Base-by-base conservation (phyloP, 768 basidiomycete species). In the Pisolithus sp. region DNA sequence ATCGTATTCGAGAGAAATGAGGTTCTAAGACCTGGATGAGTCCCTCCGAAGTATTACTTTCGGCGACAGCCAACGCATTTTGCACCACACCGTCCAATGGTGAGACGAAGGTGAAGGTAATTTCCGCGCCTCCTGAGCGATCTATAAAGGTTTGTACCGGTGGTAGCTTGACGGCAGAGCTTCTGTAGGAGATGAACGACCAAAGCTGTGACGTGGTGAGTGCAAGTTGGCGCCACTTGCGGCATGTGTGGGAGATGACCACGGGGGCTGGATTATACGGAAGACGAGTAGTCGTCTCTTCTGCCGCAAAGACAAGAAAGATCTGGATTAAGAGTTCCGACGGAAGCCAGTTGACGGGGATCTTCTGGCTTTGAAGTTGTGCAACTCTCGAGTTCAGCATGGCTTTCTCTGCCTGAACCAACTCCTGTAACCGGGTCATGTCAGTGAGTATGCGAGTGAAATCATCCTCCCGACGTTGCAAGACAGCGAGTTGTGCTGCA, bases 291-390 rank as follows among this genome's bases (percentile, higher is more conserved):
- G 59, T 42, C 42, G 66, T 57, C 48, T 64, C 58, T 37, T 68
- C 63, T 53, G 60, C 57, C 34, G 56, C 46, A 36, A 60, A 59
- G 24, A 68, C 56, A 49, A 68, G 52, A 53, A 80, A 81, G 48
- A 79, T 69, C 7, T 73, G 67, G 37, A 68, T 56, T 39, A 81
- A 70, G 18, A 80, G 61, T 55, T 81, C 79, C 36, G 68, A 53
- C 13, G 79, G 79, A 43, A 80, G 71, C 72, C 75, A 76, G 54
- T 77, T 73, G 50, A 79, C 69, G 15, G 79, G 78, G 23, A 71
- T 65, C 43, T 66, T 71, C 57, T 73, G 68, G 13, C 64, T 68
- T 42, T 75, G 62, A n/a, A 80, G 64, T 21, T 64, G 62, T 50
- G 46, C 56, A 37, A 64, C 59, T 51, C 63, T 67, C 34, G 57